phyloP scores from a whole-genome alignment of 2,329 filamentous ascomycete genomes.

The Phoma sp. region DNA sequence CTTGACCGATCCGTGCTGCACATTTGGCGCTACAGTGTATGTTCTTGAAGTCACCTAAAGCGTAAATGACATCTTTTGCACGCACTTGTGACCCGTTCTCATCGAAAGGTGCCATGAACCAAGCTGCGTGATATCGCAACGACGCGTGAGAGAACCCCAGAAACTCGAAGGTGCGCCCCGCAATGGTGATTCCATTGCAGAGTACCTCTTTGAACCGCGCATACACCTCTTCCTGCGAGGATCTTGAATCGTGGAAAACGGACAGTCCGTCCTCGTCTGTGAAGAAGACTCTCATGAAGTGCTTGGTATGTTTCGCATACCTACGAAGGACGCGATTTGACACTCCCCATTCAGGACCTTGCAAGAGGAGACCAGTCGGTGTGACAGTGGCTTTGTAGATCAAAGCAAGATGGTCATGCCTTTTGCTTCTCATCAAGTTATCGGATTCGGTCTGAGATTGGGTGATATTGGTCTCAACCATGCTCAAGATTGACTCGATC shows the following conservation, averaged over 20 bases:
- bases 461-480: slow-evolving; percentile 18
- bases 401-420: slow-evolving; percentile 47
- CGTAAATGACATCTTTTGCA: slow-evolving; percentile 57
- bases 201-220: slow-evolving; percentile 66
- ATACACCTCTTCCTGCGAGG: slow-evolving; percentile 36
- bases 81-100: slow-evolving; percentile 55
- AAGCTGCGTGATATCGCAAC: slow-evolving; percentile 37
- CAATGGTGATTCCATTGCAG: slow-evolving; percentile 57
- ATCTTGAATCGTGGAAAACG: slow-evolving; percentile 61
- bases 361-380: slow-evolving; percentile 49
- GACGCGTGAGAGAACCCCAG: slow-evolving; percentile 44
- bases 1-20: slow-evolving; percentile 66
- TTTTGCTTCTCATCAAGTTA: background rate
- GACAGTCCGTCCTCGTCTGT: slow-evolving; percentile 74
- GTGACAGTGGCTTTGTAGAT: slow-evolving; percentile 63
- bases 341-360: slow-evolving; percentile 62
- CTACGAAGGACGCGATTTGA: slow-evolving; percentile 51
- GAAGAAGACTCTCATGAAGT: slow-evolving; percentile 67
- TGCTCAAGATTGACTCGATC: slow-evolving; percentile 3
- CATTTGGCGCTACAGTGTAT: slow-evolving; percentile 63
- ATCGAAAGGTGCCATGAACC: slow-evolving; percentile 44
- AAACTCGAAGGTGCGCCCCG: slow-evolving; percentile 38
- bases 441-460: background rate
- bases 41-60: slow-evolving; percentile 48
- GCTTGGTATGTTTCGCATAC: slow-evolving; percentile 30